Percentiles rank a stretch among this genome's conserved stretches.
These are phyloP conservation scores for Vigna radiata DNA, from an alignment of 306 rosid genomes.

Conservation along the genomic window DNA sequence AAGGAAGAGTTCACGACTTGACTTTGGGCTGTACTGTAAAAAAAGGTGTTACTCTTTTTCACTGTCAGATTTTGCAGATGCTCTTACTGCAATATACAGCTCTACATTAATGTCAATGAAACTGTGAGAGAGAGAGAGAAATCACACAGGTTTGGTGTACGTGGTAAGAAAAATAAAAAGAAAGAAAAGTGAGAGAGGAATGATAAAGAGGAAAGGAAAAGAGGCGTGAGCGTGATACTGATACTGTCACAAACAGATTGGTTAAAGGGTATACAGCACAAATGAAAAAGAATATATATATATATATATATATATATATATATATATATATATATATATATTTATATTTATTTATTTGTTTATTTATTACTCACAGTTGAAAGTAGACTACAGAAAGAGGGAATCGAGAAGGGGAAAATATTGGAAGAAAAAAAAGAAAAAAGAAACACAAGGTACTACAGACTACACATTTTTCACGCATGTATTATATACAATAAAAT, in stretches of 20 bases:
- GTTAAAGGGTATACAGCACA: slow-evolving; percentile 4
- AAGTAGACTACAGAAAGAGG: too few relatives aligned
- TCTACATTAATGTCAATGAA: slow-evolving; percentile 19
- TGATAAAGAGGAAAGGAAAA: background rate
- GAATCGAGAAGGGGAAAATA: too few relatives aligned
- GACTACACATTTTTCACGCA: too few relatives aligned
- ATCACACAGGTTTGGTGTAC: too few relatives aligned
- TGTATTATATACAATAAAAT: too few relatives aligned
- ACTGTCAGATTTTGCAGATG: slow-evolving; percentile 44
- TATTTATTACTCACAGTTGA: too few relatives aligned
- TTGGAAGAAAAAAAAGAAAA: too few relatives aligned
- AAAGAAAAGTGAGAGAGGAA: background rate
- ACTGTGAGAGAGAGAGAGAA: too few relatives aligned
- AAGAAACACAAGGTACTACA: too few relatives aligned
- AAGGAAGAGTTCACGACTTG: background rate
- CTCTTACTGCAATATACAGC: slow-evolving; percentile 7
- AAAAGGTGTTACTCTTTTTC: slow-evolving; percentile 41
- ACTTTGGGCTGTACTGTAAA: background rate
- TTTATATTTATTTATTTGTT: too few relatives aligned
- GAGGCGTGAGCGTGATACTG: slow-evolving; percentile 31
- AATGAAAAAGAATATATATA: background rate
- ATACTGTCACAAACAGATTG: slow-evolving; percentile 6
- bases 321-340: too few relatives aligned
- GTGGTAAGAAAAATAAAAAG: background rate
- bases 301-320: too few relatives aligned